Evolutionary conservation across 2,329 filamentous ascomycete genomes (phyloP), one percentile per base, ranked within the genome.

Genomic region (Aspergillus tubingensis): DNA sequence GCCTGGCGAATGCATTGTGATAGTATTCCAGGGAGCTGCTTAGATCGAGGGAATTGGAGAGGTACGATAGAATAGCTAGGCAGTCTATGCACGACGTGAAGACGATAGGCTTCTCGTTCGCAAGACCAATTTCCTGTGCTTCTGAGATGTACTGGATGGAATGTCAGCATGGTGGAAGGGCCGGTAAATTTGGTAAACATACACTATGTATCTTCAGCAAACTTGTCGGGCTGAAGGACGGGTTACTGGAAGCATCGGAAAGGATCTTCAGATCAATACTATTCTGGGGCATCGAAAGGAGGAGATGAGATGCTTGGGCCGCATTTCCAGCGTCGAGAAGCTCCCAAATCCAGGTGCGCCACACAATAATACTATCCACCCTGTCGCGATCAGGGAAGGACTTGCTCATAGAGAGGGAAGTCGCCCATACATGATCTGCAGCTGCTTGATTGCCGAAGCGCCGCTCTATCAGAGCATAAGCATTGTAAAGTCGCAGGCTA

Each of bases 391-490:
- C 66, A 4, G 72, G 62, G 21, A 82, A 77, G 2, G 69, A 76
- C n/a, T 71, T 70, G 57, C 77, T 81, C 81, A 88, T 85, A 2
- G 79, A 79, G n/a, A 91, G 79, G 1, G 91, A 88, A 1, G 89
- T 88, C 1, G 81, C 73, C 68, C 94, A 84, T 0, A 95, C 87
- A 54, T 85, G 86, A 21, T 81, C 77, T 4, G 89, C 88, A 50
- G 86, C 79, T 0, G 85, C 80, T 1, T 71, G 66, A 23, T 89
- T 88, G 0, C 82, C 85, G 30, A 82, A 83, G 1, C 80, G 79
- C 65, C 77, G 82, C 74, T 96, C 91, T 3, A 92, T 85, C 13
- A 91, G 76, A 0, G 89, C 91, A 70, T 94, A 96, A 0, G 88
- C 86, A 66, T 92, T 90, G 75, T 96, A 97, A 0, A 97, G 79